A percentile compares a stretch with the other conserved stretches of the same genome.
Conservation (phyloP, 2,329 filamentous ascomycete species). For the Spiromastix sp. region DNA sequence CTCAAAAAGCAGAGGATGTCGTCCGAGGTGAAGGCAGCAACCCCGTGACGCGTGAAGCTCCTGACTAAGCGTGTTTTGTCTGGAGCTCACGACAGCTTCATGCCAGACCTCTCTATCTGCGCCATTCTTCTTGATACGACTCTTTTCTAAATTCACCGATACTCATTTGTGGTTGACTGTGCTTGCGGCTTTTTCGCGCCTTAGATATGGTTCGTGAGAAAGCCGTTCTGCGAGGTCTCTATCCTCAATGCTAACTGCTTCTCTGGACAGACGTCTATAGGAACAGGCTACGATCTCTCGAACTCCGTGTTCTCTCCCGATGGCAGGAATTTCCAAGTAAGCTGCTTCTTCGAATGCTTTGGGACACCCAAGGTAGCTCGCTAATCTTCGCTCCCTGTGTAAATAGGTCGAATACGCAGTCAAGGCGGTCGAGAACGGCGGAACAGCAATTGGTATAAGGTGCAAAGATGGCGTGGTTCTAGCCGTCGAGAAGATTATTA, state of each 20-base stretch:
- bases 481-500: slow-evolving; percentile 91
- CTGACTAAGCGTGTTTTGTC: slow-evolving; percentile 1
- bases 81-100: too few species aligned
- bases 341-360: neutral
- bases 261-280: slow-evolving; percentile 78
- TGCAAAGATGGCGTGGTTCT: slow-evolving; percentile 96
- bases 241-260: slow-evolving; percentile 3
- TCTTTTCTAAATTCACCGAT: too few species aligned
- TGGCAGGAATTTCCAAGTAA: slow-evolving; percentile 94
- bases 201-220: too few species aligned
- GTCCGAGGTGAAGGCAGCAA: slow-evolving; percentile 11
- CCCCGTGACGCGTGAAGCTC: slow-evolving; percentile 10
- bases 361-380: neutral
- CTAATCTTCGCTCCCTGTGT: slow-evolving; percentile 11
- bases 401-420: slow-evolving; percentile 79
- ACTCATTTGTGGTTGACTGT: too few species aligned
- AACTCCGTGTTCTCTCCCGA: slow-evolving; percentile 99
- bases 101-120: slow-evolving; percentile 3
- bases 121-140: too few species aligned
- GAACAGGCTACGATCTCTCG: slow-evolving; percentile 96
- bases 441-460: slow-evolving; percentile 89
- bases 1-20: too few species aligned
- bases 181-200: too few species aligned
- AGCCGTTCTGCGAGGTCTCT: too few species aligned
- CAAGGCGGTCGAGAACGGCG: slow-evolving; percentile 96